A percentile compares a stretch with the other conserved stretches of the same genome.
Evolutionary conservation across 2,329 filamentous ascomycete genomes (phyloP).

Genomic region (Raffaelea arxii): DNA sequence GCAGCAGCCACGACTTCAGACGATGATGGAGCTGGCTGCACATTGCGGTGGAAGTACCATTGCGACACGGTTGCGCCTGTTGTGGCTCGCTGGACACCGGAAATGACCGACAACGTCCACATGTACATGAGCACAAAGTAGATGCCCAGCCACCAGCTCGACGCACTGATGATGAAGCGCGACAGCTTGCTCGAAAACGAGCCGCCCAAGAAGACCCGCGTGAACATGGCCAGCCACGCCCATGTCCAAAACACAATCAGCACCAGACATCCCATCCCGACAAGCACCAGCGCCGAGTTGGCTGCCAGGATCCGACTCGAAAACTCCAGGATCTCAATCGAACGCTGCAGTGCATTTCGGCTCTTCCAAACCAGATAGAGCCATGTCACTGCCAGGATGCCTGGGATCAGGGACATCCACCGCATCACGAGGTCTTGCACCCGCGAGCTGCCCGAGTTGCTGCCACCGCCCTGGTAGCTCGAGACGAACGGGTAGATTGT

Average conservation of each 20-base stretch:
- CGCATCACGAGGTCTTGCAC: slow-evolving; percentile 87
- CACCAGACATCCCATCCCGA: slow-evolving; percentile 71
- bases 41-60: slow-evolving; percentile 97
- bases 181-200: slow-evolving; percentile 57
- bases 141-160: slow-evolving; percentile 90
- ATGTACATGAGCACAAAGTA: slow-evolving; percentile 92
- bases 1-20: slow-evolving; percentile 76
- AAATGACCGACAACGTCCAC: slow-evolving; percentile 83
- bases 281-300: slow-evolving; percentile 69
- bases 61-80: slow-evolving; percentile 94
- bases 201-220: slow-evolving; percentile 86
- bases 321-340: slow-evolving; percentile 86
- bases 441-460: slow-evolving; percentile 58
- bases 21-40: slow-evolving; percentile 66
- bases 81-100: slow-evolving; percentile 80
- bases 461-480: slow-evolving; percentile 63
- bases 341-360: slow-evolving; percentile 69
- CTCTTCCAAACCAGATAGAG: slow-evolving; percentile 73
- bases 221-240: slow-evolving; percentile 96
- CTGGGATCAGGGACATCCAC: slow-evolving; percentile 72
- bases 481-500: slow-evolving; percentile 85
- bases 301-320: slow-evolving; percentile 77
- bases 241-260: slow-evolving; percentile 84
- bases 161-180: slow-evolving; percentile 70
- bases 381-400: slow-evolving; percentile 66